Conservation (phyloP, 306 rosid species). For the Benincasa hispida region DNA sequence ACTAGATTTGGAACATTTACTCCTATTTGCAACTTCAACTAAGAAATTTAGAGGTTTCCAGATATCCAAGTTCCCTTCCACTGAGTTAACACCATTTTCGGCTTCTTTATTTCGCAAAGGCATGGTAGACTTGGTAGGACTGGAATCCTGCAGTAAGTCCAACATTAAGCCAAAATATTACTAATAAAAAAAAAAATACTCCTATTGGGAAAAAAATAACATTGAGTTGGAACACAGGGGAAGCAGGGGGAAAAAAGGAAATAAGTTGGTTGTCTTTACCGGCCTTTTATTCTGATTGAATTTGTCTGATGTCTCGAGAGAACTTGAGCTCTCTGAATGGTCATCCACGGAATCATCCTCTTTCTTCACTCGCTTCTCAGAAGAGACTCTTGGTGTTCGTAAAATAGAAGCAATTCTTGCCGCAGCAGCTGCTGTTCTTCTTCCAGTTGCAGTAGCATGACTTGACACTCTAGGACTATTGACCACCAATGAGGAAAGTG, state of each 20-base stretch:
- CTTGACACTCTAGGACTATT: constrained; percentile 76
- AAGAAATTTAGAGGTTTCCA: constrained; percentile 88
- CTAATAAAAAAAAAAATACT: no score
- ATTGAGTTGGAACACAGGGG: neutral
- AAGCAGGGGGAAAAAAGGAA: constrained; percentile 7
- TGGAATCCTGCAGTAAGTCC: constrained; percentile 38
- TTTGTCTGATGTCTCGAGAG: constrained; percentile 49
- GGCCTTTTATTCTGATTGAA: constrained; percentile 31
- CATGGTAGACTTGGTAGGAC: constrained; percentile 44
- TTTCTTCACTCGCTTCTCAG: constrained; percentile 38
- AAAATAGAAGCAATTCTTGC: constrained; percentile 55
- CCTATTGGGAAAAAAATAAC: no score
- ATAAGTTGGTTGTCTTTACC: constrained; percentile 28
- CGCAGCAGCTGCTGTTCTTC: constrained; percentile 60
- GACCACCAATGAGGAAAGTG: constrained; percentile 87
- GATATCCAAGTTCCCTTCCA: constrained; percentile 66
- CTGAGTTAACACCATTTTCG: constrained; percentile 42
- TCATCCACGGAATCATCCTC: constrained; percentile 53
- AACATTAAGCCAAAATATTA: constrained; percentile 1
- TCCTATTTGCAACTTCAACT: constrained; percentile 88
- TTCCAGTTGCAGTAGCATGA: constrained; percentile 60
- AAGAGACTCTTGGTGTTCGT: constrained; percentile 45
- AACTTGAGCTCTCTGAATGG: constrained; percentile 49
- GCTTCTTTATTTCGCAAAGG: constrained; percentile 38
- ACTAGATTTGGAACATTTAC: constrained; percentile 64